A percentile compares a stretch with the other conserved stretches of the same genome.
Evolutionary conservation across 306 rosid species (phyloP).

Genomic region (Quercus variabilis): DNA sequence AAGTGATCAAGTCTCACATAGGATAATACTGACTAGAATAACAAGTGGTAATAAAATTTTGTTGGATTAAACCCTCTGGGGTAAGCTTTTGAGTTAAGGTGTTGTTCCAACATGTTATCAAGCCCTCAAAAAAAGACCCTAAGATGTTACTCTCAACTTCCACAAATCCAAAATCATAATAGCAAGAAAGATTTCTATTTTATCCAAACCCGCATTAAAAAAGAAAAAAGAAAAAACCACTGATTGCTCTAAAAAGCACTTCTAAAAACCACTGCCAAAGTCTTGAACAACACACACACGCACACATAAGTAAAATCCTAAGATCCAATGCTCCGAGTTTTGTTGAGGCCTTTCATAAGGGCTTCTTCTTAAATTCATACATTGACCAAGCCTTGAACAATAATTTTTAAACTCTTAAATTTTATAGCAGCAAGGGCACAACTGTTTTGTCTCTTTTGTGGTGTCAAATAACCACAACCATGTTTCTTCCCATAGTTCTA

Average conservation of each 20-base stretch:
- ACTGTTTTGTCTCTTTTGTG: not conserved
- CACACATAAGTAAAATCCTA: not conserved
- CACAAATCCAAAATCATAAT: not conserved
- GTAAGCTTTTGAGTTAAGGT: not conserved
- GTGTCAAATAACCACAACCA: not conserved
- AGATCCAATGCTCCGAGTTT: not conserved
- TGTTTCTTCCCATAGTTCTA: not conserved
- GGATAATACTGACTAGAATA: not conserved
- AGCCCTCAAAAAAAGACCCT: not conserved
- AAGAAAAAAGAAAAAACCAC: no score
- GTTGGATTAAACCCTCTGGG: not conserved
- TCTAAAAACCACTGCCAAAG: no score
- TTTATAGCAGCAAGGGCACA: not conserved
- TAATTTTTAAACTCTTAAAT: not conserved
- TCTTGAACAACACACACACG: not conserved
- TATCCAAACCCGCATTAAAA: no score
- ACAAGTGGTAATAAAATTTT: not conserved
- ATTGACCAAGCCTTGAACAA: not conserved
- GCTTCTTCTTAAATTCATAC: not conserved
- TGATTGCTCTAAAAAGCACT: no score
- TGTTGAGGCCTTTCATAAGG: not conserved
- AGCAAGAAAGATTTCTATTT: no score
- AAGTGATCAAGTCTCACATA: not conserved
- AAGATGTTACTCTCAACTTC: not conserved
- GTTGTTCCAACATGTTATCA: not conserved